phyloP scores from a whole-genome alignment of 306 rosid genomes.

The Pueraria montana region DNA sequence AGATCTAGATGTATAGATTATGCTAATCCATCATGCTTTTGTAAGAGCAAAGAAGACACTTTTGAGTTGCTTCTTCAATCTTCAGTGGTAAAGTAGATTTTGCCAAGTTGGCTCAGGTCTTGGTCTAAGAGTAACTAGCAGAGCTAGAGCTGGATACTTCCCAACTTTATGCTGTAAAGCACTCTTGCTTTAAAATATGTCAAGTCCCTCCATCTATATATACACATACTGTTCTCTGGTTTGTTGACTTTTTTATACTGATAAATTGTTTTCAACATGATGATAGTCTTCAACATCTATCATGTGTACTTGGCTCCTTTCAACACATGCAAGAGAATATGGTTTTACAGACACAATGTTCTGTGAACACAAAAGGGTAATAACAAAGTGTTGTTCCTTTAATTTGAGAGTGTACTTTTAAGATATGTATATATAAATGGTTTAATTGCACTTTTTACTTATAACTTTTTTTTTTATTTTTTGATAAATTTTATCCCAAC shows the following conservation, averaged over 20 bases:
- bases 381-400: not conserved
- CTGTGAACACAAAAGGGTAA: not conserved
- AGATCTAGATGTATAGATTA: not conserved
- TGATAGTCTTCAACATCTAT: conserved; percentile 16
- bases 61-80: conserved; percentile 3
- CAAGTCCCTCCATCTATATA: conserved; percentile 21
- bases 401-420: not conserved
- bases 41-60: not conserved
- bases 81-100: conserved; percentile 25
- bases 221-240: not conserved
- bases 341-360: not conserved
- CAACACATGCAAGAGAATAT: conserved; percentile 32
- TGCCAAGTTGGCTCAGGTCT: conserved; percentile 19
- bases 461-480: too few species aligned
- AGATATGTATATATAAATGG: not conserved
- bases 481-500: too few species aligned
- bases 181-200: not conserved
- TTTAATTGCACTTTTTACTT: too few species aligned
- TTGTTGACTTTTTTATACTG: not conserved
- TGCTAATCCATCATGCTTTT: not conserved
- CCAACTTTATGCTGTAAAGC: conserved; percentile 35
- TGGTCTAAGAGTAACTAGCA: not conserved
- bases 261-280: conserved; percentile 14
- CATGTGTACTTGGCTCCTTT: conserved; percentile 10
- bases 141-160: not conserved